phyloP scores from a whole-genome alignment of 345 rosid species.

The Arabis hirsuta region DNA sequence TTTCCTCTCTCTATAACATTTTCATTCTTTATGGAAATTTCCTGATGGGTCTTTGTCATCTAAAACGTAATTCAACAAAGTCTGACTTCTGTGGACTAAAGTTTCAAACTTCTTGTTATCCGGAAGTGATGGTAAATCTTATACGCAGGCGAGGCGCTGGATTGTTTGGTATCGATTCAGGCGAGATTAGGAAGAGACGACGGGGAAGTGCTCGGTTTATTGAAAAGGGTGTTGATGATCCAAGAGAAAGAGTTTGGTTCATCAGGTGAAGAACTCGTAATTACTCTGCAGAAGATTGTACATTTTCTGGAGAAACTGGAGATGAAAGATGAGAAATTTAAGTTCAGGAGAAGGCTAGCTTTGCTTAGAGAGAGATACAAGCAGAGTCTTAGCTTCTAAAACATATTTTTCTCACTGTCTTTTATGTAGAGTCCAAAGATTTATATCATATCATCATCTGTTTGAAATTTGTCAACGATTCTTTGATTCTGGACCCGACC shows the following conservation, averaged over 20 bases:
- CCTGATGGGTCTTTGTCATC: constrained; percentile 2
- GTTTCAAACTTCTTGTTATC: neutral
- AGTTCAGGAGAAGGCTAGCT: constrained; percentile 65
- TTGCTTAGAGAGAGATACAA: constrained; percentile 59
- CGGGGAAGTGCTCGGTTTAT: constrained; percentile 49
- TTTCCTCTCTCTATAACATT: constrained; percentile 8
- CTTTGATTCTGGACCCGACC: neutral
- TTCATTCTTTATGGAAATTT: constrained; percentile 2
- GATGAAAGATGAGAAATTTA: constrained; percentile 67
- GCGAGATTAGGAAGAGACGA: constrained; percentile 60
- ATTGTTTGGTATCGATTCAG: constrained; percentile 74
- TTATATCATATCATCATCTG: neutral
- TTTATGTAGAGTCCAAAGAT: neutral
- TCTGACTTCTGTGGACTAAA: neutral
- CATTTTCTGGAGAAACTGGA: constrained; percentile 68
- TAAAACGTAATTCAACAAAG: neutral
- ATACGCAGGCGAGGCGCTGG: constrained; percentile 77
- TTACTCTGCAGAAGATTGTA: constrained; percentile 67
- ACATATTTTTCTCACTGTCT: neutral
- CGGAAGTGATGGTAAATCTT: neutral
- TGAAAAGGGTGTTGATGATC: constrained; percentile 69
- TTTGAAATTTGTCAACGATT: neutral
- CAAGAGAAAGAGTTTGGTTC: constrained; percentile 75
- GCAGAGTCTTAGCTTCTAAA: constrained; percentile 46
- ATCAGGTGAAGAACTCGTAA: constrained; percentile 67